Evolutionary conservation across 345 rosid genomes (phyloP).

Genomic region (Mangifera indica): DNA sequence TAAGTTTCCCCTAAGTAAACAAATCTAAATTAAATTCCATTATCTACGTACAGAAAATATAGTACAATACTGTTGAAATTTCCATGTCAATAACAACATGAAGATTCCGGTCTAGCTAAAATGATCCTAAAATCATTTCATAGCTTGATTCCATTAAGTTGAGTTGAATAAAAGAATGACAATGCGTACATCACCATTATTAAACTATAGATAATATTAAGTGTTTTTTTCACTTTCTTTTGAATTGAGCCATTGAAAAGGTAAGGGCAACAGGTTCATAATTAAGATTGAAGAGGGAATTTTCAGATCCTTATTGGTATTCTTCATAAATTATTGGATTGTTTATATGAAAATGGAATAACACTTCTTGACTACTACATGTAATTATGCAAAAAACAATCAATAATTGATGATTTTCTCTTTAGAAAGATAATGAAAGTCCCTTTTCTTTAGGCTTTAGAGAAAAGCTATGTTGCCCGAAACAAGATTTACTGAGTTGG

Average conservation of each 20-base stretch:
- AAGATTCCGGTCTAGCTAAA: not conserved
- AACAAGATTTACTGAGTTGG: constrained; percentile 9
- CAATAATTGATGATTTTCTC: too few species aligned
- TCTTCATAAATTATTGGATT: not conserved
- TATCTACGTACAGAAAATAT: too few species aligned
- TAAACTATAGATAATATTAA: not conserved
- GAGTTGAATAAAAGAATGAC: constrained; percentile 3
- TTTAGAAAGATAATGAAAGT: constrained; percentile 6
- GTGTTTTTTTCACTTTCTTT: not conserved
- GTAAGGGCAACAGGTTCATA: not conserved
- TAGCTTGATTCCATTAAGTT: constrained; percentile 10
- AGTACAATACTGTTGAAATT: not conserved
- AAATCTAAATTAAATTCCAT: too few species aligned
- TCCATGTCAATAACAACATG: not conserved
- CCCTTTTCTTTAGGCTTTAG: constrained; percentile 15
- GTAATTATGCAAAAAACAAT: too few species aligned
- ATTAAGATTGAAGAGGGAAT: not conserved
- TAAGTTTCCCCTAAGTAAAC: not conserved
- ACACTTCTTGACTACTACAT: not conserved
- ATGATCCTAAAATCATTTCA: constrained; percentile 4
- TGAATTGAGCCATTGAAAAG: not conserved
- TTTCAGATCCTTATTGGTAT: constrained; percentile 1
- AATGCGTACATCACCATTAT: not conserved
- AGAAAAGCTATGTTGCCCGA: not conserved
- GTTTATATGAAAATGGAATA: too few species aligned